Evolutionary conservation across 768 basidiomycete species (phyloP).

Genomic region (Vararia minispora): DNA sequence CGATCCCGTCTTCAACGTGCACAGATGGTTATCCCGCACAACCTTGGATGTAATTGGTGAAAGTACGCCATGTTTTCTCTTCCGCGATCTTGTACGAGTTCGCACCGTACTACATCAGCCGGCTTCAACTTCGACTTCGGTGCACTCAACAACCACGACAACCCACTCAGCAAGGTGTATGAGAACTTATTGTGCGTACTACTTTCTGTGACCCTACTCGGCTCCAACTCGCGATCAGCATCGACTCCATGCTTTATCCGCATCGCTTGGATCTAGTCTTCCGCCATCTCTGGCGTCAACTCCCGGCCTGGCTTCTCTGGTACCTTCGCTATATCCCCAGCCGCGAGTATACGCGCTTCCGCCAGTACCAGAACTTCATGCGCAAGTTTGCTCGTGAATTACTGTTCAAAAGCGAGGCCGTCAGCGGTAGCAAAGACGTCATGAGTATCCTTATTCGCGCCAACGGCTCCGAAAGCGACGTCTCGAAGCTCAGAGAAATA

Average conservation of each 20-base stretch:
- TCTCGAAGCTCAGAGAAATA: conserved; percentile 1
- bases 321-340: conserved; percentile 10
- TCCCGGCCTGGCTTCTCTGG: conserved; percentile 8
- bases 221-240: conserved; percentile 1
- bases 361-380: conserved; percentile 5
- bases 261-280: conserved; percentile 8
- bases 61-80: conserved; percentile 10
- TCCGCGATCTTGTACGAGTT: no score
- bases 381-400: conserved; percentile 3
- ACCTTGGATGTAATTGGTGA: conserved; percentile 21
- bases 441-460: conserved; percentile 12
- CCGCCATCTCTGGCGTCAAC: conserved; percentile 7
- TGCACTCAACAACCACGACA: conserved; percentile 7
- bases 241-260: conserved; percentile 11
- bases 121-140: conserved; percentile 12
- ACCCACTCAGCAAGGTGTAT: conserved; percentile 3
- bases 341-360: conserved; percentile 10
- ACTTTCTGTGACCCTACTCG: neutral
- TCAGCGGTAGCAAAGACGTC: conserved; percentile 10
- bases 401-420: conserved; percentile 2
- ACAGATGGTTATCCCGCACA: conserved; percentile 15
- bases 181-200: conserved; percentile 9
- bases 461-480: conserved; percentile 5
- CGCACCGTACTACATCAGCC: no score
- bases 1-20: conserved; percentile 10